Base-by-base conservation (phyloP, 169 alveolate species). In the Plasmodium sp. region DNA sequence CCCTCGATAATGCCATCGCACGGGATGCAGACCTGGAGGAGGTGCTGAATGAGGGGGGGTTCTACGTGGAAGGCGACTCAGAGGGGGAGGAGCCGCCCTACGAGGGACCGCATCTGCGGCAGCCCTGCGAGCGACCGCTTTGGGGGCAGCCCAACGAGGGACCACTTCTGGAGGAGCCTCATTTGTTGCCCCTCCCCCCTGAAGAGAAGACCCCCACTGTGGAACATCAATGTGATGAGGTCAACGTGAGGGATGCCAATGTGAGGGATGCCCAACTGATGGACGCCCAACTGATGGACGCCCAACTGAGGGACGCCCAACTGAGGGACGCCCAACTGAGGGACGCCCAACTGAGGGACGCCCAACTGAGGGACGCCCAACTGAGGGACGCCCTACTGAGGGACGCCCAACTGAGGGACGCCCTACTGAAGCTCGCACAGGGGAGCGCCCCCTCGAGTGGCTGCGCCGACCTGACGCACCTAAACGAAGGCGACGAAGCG, bases 401-500 rank as follows among this genome's bases (percentile, higher is more conserved):
- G n/a, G n/a, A n/a, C n/a, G n/a, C n/a, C n/a, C 27, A 22, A 22
- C 16, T 62, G 16, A 62, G 77, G 39, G 77, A 62, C 7, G 3
- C 14, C 77, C 2, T 67, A 10, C 39, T 67, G 3, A 67, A 27
- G 77, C 39, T 67, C 4, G 18, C 14, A 0, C 14, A 27, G 39
- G 33, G 41, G 16, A 22, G n/a, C 22, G n/a, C 5, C 36, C 0
- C 14, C 33, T 16, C 6, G 12, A 10, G 36, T 67, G 77, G 7
- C 14, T 27, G 3, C 58, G 5, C 7, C 0, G 67, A 67, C 10
- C 22, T 72, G 3, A 36, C 22, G 7, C 90, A 58, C 72, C 73
- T 90, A 36, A 81, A 90, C n/a, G 90, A 67, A 56, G 36, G 72
- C 34, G 67, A 90, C 1, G 94, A 90, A 80, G 34, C 33, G 12